Base-by-base conservation (phyloP, 805 yeast species). In the Candida ponderosae region DNA sequence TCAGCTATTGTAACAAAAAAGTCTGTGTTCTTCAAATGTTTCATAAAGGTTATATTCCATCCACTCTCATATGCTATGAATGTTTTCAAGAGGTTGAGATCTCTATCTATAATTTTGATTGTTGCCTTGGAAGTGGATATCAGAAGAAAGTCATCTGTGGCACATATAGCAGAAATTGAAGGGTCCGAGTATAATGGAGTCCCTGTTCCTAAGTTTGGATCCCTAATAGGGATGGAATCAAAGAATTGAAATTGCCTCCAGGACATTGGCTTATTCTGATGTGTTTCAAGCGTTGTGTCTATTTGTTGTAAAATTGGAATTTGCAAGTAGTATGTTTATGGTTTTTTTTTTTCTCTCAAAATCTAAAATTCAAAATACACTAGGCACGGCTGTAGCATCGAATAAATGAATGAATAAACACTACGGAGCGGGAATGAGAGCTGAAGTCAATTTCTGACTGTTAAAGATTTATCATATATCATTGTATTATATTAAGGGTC, bases 201-300 rank as follows among this genome's bases (percentile, higher is more conserved):
- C 4, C 66, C 67, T 0, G 81, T 65, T 6, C 80, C 79, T 39
- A 73, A 69, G 41, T 73, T 65, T 5, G 97, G 97, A 53, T 93
- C 98, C 42, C 79, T 63, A 16, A 93, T 81, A 6, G 96, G 96
- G 0, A 79, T 70, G 28, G 75, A 70, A 37, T 87, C 96, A 56
- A 83, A 88, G 58, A 90, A 83, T 42, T 85, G 86, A 59, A 90
- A 84, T 52, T 84, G 95, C 41, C 90, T 67, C 89, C 89, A 83
- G 7, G 65, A 51, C 58, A 52, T 51, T 19, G 28, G 24, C 10
- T 21, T 21, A 10, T 21, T 21, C 10, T 21, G 7, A 8, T 21
- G 10, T 8, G 24, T 21, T 8, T 21, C 24, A 21, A 21, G 7
- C 24, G 24, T 8, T 21, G n/a, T n/a, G n/a, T n/a, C n/a, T n/a